A percentile compares a stretch with the other conserved stretches of the same genome.
phyloP scores from a whole-genome alignment of 2,329 filamentous ascomycete species.

The Penicillium verrucosum region DNA sequence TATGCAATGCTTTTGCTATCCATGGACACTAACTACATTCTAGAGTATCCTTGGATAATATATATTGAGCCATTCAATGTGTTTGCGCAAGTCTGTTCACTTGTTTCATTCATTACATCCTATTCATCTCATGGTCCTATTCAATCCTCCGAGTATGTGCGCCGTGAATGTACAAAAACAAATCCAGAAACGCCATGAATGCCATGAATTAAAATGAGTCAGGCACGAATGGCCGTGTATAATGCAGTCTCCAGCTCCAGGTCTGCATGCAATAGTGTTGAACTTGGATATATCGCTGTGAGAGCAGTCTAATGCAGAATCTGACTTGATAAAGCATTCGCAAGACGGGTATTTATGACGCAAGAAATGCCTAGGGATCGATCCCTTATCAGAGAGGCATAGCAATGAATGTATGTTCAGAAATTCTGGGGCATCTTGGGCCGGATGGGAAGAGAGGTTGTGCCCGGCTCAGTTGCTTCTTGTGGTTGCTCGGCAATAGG shows the following conservation, averaged over 20 bases:
- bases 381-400: neutral
- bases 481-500: slow-evolving; percentile 5
- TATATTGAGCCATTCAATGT: neutral
- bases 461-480: neutral
- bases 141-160: slow-evolving; percentile 4
- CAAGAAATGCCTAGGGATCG: neutral
- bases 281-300: slow-evolving; percentile 18
- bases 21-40: neutral
- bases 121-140: neutral
- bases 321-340: slow-evolving; percentile 9
- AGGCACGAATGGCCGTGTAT: slow-evolving; percentile 8
- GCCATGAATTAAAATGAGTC: slow-evolving; percentile 5
- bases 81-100: neutral
- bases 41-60: neutral
- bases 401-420: slow-evolving; percentile 12
- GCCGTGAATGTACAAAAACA: slow-evolving; percentile 5
- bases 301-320: slow-evolving; percentile 12
- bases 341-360: slow-evolving; percentile 12
- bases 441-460: slow-evolving; percentile 21
- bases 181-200: slow-evolving; percentile 9
- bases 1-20: neutral
- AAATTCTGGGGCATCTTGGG: slow-evolving; percentile 14
- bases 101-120: neutral
- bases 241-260: slow-evolving; percentile 17
- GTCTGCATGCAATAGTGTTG: slow-evolving; percentile 23